These are phyloP conservation scores for Phytophthora sp. DNA, from an alignment of 352 stramenopile species.

Conservation along the genomic window DNA sequence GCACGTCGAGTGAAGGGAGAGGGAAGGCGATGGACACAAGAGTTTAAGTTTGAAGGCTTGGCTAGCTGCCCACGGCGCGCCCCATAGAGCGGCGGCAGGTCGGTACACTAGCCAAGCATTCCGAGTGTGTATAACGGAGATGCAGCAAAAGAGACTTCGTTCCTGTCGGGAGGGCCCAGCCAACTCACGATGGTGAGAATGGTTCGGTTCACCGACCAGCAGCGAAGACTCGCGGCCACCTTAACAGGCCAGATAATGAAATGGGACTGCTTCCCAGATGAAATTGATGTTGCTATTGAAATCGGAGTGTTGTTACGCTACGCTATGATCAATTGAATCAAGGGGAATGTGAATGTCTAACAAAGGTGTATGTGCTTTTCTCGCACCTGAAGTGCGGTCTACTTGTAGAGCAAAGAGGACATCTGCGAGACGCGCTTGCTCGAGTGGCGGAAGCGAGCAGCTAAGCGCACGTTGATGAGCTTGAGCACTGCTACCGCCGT, in stretches of 20 bases:
- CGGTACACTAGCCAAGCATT: constrained; percentile 21
- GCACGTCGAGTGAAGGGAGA: constrained; percentile 29
- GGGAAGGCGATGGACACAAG: constrained; percentile 1
- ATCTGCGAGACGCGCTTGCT: constrained; percentile 83
- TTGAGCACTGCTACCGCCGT: constrained; percentile 80
- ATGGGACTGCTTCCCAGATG: constrained; percentile 18
- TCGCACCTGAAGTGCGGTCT: background rate
- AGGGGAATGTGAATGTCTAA: constrained; percentile 9
- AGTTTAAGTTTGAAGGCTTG: constrained; percentile 10
- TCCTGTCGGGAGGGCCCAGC: constrained; percentile 35
- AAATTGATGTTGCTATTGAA: constrained; percentile 21
- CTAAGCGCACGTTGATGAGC: constrained; percentile 66
- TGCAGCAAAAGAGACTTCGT: constrained; percentile 22
- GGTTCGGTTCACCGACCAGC: constrained; percentile 35
- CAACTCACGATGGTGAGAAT: constrained; percentile 13
- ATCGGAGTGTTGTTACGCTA: background rate
- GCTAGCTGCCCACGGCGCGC: constrained; percentile 26
- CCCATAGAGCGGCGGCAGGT: constrained; percentile 34
- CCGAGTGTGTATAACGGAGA: constrained; percentile 14
- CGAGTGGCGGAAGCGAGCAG: constrained; percentile 65
- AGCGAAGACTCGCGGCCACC: constrained; percentile 25
- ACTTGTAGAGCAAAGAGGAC: constrained; percentile 83
- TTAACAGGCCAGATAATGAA: constrained; percentile 8
- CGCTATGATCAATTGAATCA: background rate
- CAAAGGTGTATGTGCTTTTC: background rate